A percentile compares a stretch with the other conserved stretches of the same genome.
phyloP scores from a whole-genome alignment of 495 filamentous ascomycete species.

The Schizothecium vesticola region DNA sequence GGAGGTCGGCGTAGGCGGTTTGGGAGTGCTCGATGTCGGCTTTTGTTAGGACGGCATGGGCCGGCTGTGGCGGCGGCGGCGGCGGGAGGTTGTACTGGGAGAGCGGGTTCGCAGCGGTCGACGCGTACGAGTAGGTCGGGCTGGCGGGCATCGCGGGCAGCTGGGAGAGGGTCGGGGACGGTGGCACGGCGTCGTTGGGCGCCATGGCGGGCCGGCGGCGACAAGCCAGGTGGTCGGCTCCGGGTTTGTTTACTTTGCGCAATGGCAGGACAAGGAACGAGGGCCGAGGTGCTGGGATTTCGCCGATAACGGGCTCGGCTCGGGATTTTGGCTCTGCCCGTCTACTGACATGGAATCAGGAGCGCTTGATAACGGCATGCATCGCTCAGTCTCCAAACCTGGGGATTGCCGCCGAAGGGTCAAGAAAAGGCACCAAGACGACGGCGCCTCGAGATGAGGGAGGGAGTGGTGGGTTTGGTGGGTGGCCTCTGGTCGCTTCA shows the following conservation, averaged over 20 bases:
- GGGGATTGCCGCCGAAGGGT: neutral
- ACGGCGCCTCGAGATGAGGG: neutral
- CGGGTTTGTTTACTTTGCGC: slow-evolving; percentile 6
- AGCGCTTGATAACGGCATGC: neutral
- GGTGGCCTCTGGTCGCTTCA: neutral
- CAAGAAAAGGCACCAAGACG: neutral
- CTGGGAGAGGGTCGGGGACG: slow-evolving; percentile 44
- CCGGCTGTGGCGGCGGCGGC: slow-evolving; percentile 49
- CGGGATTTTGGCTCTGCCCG: neutral
- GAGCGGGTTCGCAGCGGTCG: slow-evolving; percentile 53
- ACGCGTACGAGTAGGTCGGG: slow-evolving; percentile 57
- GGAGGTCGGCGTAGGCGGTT: slow-evolving; percentile 53
- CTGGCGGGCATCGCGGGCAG: slow-evolving; percentile 51
- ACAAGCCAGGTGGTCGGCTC: neutral
- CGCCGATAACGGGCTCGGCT: neutral
- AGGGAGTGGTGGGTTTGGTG: neutral
- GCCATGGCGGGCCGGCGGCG: neutral
- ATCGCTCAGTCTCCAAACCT: neutral
- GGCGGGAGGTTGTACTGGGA: slow-evolving; percentile 53
- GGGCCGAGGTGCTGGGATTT: neutral
- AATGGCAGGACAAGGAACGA: neutral
- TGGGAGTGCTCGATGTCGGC: slow-evolving; percentile 56
- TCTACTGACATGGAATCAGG: neutral
- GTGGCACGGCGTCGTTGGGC: slow-evolving; percentile 13
- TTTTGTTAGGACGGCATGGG: slow-evolving; percentile 54